These are phyloP conservation scores for Sphaerobolus stellatus DNA, from an alignment of 1,284 basidiomycete genomes.

Conservation along the genomic window DNA sequence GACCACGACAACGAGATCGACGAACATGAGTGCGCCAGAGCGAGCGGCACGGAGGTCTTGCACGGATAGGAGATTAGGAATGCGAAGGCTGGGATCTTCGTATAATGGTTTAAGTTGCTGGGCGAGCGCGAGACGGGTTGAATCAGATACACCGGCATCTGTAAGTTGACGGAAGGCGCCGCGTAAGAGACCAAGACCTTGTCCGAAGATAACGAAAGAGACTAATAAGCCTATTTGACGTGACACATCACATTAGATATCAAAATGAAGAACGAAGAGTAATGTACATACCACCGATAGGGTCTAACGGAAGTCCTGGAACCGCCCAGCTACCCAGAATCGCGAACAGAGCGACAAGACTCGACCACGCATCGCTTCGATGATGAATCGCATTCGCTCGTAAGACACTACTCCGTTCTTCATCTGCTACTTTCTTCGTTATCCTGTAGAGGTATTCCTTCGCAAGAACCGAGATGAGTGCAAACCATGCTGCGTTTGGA, in stretches of 20 bases:
- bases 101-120: slow-evolving; percentile 56
- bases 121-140: slow-evolving; percentile 54
- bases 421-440: slow-evolving; percentile 85
- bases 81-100: slow-evolving; percentile 22
- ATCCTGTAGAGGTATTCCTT: slow-evolving; percentile 94
- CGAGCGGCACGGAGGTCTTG: slow-evolving; percentile 73
- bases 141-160: slow-evolving; percentile 75
- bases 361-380: slow-evolving; percentile 91
- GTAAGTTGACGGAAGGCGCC: slow-evolving; percentile 82
- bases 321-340: slow-evolving; percentile 86
- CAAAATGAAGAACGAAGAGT: background rate
- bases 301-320: slow-evolving; percentile 88
- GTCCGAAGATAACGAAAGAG: slow-evolving; percentile 84
- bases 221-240: slow-evolving; percentile 73
- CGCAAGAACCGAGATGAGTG: slow-evolving; percentile 71
- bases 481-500: slow-evolving; percentile 97
- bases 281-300: slow-evolving; percentile 74
- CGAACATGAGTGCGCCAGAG: slow-evolving; percentile 72
- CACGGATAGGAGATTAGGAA: slow-evolving; percentile 48
- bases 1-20: slow-evolving; percentile 74
- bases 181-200: slow-evolving; percentile 73
- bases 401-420: slow-evolving; percentile 88
- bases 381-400: slow-evolving; percentile 94
- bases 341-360: slow-evolving; percentile 82
- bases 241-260: background rate